Evolutionary conservation across 1,139 yeast genomes (phyloP).

Genomic region (Taiozyma onychis): DNA sequence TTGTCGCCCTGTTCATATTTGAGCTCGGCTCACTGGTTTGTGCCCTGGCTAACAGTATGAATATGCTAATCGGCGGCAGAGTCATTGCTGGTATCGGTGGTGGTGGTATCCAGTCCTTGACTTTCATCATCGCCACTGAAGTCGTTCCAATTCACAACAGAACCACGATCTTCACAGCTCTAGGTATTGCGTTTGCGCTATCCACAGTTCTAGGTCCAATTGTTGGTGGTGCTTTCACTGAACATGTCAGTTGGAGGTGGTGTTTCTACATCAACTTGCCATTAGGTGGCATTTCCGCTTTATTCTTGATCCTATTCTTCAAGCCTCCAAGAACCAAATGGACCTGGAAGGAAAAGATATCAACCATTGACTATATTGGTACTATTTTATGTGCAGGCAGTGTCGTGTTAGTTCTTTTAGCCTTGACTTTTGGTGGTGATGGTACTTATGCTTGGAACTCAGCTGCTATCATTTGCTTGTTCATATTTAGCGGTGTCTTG

Average conservation of each 20-base stretch:
- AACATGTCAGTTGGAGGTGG: conserved; percentile 70
- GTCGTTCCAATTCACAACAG: conserved; percentile 52
- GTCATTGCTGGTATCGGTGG: conserved; percentile 70
- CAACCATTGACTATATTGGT: conserved; percentile 44
- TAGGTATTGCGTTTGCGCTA: conserved; percentile 48
- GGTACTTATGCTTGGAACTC: conserved; percentile 43
- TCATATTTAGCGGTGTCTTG: conserved; percentile 47
- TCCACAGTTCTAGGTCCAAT: conserved; percentile 61
- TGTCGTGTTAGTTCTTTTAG: conserved; percentile 41
- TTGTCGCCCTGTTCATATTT: conserved; percentile 47
- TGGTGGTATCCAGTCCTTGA: conserved; percentile 59
- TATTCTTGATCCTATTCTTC: conserved; percentile 41
- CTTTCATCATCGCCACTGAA: conserved; percentile 54
- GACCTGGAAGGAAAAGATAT: conserved; percentile 35
- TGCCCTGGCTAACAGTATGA: conserved; percentile 51
- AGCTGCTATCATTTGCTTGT: conserved; percentile 48
- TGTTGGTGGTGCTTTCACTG: conserved; percentile 62
- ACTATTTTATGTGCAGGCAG: conserved; percentile 37
- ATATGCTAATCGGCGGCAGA: conserved; percentile 62
- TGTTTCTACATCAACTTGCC: conserved; percentile 71
- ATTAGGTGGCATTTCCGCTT: conserved; percentile 52
- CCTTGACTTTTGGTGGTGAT: conserved; percentile 46
- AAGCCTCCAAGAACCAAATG: conserved; percentile 51
- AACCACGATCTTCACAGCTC: conserved; percentile 42
- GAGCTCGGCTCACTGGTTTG: conserved; percentile 58